These are phyloP conservation scores for Penicillium lividum DNA, from an alignment of 495 filamentous ascomycete genomes.

Conservation along the genomic window DNA sequence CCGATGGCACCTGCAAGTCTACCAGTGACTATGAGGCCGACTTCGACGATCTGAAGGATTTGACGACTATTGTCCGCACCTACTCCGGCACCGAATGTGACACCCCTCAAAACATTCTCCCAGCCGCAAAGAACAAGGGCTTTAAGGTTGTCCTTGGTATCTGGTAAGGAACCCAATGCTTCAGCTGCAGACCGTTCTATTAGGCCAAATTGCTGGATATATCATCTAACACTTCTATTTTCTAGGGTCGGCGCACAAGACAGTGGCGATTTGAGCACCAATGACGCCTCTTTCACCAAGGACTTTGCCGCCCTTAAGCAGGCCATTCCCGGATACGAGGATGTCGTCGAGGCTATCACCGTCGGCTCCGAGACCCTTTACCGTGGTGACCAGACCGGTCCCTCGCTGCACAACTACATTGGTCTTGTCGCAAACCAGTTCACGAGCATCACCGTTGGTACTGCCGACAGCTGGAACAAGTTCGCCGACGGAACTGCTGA, in stretches of 20 bases:
- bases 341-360: constrained; percentile 70
- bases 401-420: constrained; percentile 63
- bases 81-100: constrained; percentile 69
- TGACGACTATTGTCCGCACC: constrained; percentile 63
- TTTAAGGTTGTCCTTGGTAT: constrained; percentile 77
- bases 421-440: constrained; percentile 57
- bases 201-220: not conserved
- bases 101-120: constrained; percentile 65
- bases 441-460: constrained; percentile 64
- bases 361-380: constrained; percentile 79
- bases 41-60: constrained; percentile 58
- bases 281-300: constrained; percentile 60
- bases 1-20: constrained; percentile 64
- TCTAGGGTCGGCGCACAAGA: constrained; percentile 59
- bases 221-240: not conserved
- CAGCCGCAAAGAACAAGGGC: constrained; percentile 68
- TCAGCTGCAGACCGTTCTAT: not conserved
- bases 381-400: constrained; percentile 67
- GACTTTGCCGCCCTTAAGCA: constrained; percentile 63
- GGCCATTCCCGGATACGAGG: constrained; percentile 51
- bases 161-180: constrained; percentile 52
- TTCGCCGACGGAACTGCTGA: constrained; percentile 73
- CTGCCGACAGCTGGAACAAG: constrained; percentile 84
- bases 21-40: constrained; percentile 65
- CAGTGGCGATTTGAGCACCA: constrained; percentile 29